Evolutionary conservation across 1,139 yeast genomes (phyloP).

Genomic region (Lodderomyces theae): DNA sequence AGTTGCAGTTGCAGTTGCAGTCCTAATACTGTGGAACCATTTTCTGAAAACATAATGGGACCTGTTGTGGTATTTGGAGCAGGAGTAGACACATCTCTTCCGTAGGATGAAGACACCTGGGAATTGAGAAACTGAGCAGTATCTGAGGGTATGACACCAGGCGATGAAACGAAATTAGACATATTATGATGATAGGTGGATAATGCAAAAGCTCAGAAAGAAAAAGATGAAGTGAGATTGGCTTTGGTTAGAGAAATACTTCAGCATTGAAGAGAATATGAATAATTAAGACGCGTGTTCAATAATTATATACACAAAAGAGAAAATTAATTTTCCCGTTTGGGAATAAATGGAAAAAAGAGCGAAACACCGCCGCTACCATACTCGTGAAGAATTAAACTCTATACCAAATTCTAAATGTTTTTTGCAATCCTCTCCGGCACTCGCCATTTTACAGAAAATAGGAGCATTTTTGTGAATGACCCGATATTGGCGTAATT

Average conservation of each 20-base stretch:
- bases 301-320: too few relatives aligned
- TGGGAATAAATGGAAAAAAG: conserved; percentile 2
- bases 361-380: too few relatives aligned
- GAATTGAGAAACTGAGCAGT: conserved; percentile 43
- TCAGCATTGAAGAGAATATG: too few relatives aligned
- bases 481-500: conserved; percentile 18
- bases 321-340: not conserved
- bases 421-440: too few relatives aligned
- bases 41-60: conserved; percentile 13
- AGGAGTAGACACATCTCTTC: conserved; percentile 24
- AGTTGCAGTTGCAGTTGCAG: conserved; percentile 1
- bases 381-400: too few relatives aligned
- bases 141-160: conserved; percentile 46
- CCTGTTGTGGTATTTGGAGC: conserved; percentile 17
- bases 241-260: too few relatives aligned
- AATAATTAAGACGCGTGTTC: conserved; percentile 6
- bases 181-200: conserved; percentile 19
- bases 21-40: conserved; percentile 2
- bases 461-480: conserved; percentile 5
- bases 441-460: conserved; percentile 2
- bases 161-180: conserved; percentile 49
- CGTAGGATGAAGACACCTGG: conserved; percentile 45
- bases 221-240: not conserved
- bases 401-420: too few relatives aligned
- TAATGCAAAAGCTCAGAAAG: not conserved